Evolutionary conservation across 176 grass and related monocot genomes (phyloP).

Genomic region (Alopecurus myosuroides): DNA sequence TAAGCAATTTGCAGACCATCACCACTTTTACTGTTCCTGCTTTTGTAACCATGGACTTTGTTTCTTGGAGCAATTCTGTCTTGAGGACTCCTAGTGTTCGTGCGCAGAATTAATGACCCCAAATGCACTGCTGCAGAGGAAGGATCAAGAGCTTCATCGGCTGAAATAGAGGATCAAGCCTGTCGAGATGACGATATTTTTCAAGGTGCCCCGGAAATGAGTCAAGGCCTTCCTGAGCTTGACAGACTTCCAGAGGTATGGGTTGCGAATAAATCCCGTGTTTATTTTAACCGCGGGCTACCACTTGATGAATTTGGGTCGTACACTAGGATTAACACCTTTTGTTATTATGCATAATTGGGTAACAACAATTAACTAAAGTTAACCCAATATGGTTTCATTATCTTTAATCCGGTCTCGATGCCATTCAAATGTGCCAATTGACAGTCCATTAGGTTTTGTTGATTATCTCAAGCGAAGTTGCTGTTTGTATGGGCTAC

Average conservation of each 20-base stretch:
- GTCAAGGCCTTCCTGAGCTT: background rate
- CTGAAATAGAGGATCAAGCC: background rate
- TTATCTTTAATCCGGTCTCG: background rate
- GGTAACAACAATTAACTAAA: background rate
- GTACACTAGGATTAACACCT: background rate
- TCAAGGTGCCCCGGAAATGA: background rate
- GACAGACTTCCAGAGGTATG: background rate
- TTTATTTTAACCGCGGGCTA: background rate
- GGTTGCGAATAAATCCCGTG: background rate
- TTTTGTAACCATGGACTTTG: background rate
- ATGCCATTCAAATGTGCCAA: background rate
- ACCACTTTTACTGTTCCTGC: background rate
- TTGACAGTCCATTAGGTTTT: background rate
- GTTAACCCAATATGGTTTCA: background rate
- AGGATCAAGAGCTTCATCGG: background rate
- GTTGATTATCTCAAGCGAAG: background rate
- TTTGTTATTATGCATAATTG: background rate
- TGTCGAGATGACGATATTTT: background rate
- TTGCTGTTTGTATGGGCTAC: background rate
- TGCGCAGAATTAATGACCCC: background rate
- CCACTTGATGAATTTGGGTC: background rate
- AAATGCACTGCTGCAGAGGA: background rate
- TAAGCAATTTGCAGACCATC: no score
- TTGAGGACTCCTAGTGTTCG: background rate
- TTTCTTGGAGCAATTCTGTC: background rate